Base-by-base conservation (phyloP, 441 rosid species). In the Populus hybrid region DNA sequence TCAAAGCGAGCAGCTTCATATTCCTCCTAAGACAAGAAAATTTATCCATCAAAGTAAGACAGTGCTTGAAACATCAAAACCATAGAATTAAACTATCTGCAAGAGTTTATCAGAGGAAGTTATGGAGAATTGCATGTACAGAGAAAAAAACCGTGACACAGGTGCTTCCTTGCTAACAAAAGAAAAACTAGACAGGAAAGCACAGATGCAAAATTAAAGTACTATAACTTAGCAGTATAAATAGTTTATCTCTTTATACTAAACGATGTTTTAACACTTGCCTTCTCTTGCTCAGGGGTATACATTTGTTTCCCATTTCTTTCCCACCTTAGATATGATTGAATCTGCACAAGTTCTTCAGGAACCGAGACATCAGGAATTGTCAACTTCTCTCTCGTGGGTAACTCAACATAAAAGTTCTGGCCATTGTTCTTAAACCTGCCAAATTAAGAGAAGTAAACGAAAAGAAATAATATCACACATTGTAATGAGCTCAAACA, bases 271-370 rank as follows among this genome's bases (percentile, higher is more conserved):
- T 61, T 61, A 77, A 71, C 40, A 80, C 86, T 87, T 90, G 87
- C 98, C 98, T 92, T 94, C 89, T 96, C 98, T 86, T 94, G 86
- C 85, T 93, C 92, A 36, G 98, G 96, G 66, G 83, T 78, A 86
- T 93, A 96, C 83, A 78, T 88, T 85, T 90, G 97, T 90, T 93
- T 96, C 74, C 99, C 98, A 59, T 89, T 94, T 86, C 94, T 90
- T 89, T 96, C 99, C 99, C 99, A 96, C 84, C 98, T 90, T 75
- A 93, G 63, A 89, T 93, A 94, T 42, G 99, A 92, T 85, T 96
- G 99, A 79, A 90, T 71, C 84, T 93, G 98, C 76, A 96, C 97
- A 83, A 96, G 99, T 67, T 95, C 98, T 81, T 92, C 98, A 78
- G 98, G 98, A 87, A 94, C 87, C 70, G 89, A 83, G 73, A 83